Evolutionary conservation across 78 protist genomes (phyloP).

Genomic region (Paratrimastix pyriformis): DNA sequence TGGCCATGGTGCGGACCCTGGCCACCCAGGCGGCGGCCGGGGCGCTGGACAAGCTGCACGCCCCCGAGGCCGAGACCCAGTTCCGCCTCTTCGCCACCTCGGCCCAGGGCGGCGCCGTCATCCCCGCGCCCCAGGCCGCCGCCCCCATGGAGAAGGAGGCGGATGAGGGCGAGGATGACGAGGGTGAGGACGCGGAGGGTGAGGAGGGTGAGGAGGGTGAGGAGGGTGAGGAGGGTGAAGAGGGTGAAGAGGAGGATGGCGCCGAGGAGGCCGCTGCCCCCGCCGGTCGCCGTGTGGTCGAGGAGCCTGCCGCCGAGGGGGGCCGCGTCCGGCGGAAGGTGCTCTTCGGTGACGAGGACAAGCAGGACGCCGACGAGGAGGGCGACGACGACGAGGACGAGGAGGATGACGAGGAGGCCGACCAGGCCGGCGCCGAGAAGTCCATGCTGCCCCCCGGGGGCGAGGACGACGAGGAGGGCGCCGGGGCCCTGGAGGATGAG

Average conservation of each 20-base stretch:
- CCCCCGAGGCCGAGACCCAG: neutral
- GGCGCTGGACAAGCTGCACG: constrained; percentile 17
- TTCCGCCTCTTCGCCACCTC: constrained; percentile 13
- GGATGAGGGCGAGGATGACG: neutral
- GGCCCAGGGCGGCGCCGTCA: neutral
- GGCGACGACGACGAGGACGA: constrained; percentile 34
- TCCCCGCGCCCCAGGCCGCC: neutral
- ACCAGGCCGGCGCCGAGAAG: constrained; percentile 13
- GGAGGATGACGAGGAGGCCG: constrained; percentile 29
- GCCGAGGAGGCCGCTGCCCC: neutral
- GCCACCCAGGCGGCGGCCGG: constrained; percentile 8
- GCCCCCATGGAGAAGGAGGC: neutral
- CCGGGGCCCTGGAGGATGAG: constrained; percentile 19
- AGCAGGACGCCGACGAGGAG: constrained; percentile 24
- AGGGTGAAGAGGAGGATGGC: constrained; percentile 23
- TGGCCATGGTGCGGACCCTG: constrained; percentile 47
- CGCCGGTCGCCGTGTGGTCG: neutral
- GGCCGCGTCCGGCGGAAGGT: constrained; percentile 17
- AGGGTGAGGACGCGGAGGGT: neutral
- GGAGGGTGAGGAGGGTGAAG: neutral
- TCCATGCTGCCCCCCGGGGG: no score
- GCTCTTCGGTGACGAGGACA: constrained; percentile 27
- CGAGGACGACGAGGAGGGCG: constrained; percentile 6
- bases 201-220: neutral
- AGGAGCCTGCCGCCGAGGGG: neutral